Conservation (phyloP, 164 flowering plant genomes). For the Chimonanthus praecox region DNA sequence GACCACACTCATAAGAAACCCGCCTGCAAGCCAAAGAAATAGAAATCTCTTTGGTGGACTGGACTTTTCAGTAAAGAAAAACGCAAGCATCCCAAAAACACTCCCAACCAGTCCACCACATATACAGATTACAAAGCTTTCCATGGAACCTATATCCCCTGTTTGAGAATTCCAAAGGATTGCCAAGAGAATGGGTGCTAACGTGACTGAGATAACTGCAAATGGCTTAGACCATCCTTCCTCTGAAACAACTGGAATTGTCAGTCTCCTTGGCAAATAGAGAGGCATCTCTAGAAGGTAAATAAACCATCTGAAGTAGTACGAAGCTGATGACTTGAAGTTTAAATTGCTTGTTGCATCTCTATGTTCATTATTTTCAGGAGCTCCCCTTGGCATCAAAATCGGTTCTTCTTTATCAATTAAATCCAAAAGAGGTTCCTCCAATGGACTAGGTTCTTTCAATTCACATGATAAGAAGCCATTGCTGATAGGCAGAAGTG, state of each 20-base stretch:
- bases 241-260: conserved; percentile 43
- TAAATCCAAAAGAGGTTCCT: conserved; percentile 21
- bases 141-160: background rate
- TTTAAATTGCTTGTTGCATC: conserved; percentile 3
- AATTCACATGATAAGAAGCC: background rate
- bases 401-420: conserved; percentile 13
- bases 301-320: conserved; percentile 14
- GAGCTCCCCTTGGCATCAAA: conserved; percentile 1
- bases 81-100: conserved; percentile 28
- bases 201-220: conserved; percentile 38
- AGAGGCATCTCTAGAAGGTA: conserved; percentile 36
- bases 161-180: conserved; percentile 30
- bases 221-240: conserved; percentile 45
- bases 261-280: conserved; percentile 42
- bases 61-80: conserved; percentile 19
- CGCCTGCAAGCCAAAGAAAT: conserved; percentile 48
- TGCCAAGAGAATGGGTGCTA: conserved; percentile 43
- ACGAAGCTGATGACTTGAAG: conserved; percentile 10
- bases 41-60: conserved; percentile 35
- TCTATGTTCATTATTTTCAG: conserved; percentile 9
- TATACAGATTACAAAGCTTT: conserved; percentile 12
- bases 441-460: conserved; percentile 6
- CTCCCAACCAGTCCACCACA: conserved; percentile 24
- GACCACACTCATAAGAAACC: conserved; percentile 50
- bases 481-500: conserved; percentile 7